Conservation (phyloP, 1,284 basidiomycete species). For the Malassezia nana region DNA sequence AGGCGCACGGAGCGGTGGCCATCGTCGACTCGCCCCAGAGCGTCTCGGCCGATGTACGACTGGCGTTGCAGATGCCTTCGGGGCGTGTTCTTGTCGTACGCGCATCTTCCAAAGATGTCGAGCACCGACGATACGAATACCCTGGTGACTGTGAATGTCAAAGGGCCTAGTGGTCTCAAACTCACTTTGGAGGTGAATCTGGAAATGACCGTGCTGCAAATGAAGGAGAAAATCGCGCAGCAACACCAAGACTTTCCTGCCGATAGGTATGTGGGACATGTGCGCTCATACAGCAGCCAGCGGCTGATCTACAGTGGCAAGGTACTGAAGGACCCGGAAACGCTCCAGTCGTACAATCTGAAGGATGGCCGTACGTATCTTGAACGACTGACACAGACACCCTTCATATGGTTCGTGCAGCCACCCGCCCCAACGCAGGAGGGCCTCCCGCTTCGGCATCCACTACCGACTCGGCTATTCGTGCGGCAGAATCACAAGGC, state of each 20-base stretch:
- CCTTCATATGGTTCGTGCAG: constrained; percentile 43
- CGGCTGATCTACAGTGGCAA: constrained; percentile 45
- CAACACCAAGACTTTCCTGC: constrained; percentile 37
- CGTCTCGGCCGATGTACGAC: not conserved
- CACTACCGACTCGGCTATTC: constrained; percentile 12
- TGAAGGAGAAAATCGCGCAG: constrained; percentile 39
- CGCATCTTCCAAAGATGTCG: constrained; percentile 1
- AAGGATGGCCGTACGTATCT: constrained; percentile 26
- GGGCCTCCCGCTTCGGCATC: constrained; percentile 18
- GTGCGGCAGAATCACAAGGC: constrained; percentile 31
- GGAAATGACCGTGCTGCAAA: constrained; percentile 34
- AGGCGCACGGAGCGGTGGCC: no score
- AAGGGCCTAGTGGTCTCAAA: constrained; percentile 42
- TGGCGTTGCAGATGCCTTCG: not conserved
- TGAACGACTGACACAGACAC: constrained; percentile 21
- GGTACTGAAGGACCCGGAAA: constrained; percentile 42
- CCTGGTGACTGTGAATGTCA: constrained; percentile 39
- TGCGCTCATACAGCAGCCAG: constrained; percentile 17
- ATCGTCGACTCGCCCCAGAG: no score
- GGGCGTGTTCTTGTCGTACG: not conserved
- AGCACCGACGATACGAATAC: constrained; percentile 18
- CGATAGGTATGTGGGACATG: constrained; percentile 21
- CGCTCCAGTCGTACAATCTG: constrained; percentile 38
- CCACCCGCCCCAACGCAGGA: constrained; percentile 22
- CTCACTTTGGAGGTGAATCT: constrained; percentile 27